Evolutionary conservation across 1,284 basidiomycete genomes (phyloP), one percentile per base, ranked within the genome.

Genomic region (Puccinia novopanici): DNA sequence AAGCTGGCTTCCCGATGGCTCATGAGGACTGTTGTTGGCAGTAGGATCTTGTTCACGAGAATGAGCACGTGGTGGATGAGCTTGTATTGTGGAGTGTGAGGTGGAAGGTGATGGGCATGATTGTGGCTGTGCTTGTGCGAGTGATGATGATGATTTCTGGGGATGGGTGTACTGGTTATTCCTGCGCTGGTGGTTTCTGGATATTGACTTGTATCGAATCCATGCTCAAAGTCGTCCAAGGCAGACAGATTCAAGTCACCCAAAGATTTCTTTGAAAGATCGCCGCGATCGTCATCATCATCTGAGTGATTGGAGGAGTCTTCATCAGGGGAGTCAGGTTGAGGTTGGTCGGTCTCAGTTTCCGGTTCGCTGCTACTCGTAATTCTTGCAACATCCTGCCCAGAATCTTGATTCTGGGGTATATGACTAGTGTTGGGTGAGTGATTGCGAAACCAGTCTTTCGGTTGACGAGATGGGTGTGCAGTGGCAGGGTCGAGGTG

Each of bases 391-490:
- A 71, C 55, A 34, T 79, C 77, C 17, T 30, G 50, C 37, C 57
- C 65, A 72, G 68, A 50, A 27, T 45, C 45, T 72, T 72, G 67
- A 45, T 71, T 70, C 65, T 72, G 52, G 42, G 68, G 48, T 61
- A 79, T 79, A 54, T 59, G 77, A 40, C 77, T 79, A 19, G n/a
- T 27, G 48, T 79, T 59, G 61, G 77, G 77, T 27, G 77, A 79
- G 24, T 30, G 50, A 34, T 17, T 50, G 10, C 48, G 48, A 42
- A 48, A 45, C 30, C 57, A 45, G 19, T 15, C n/a, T 59, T 71
- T 8, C 17, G 42, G 19, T 34, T 48, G 55, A 72, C 67, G 55
- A n/a, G 68, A 13, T 19, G 34, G 54, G 48, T 61, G 52, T 45
- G 71, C 37, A 24, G 50, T 57, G 40, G 77, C 77, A 59, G 77